Evolutionary conservation across 306 rosid species (phyloP), one percentile per base, ranked within the genome.

Genomic region (Albizia julibrissin): DNA sequence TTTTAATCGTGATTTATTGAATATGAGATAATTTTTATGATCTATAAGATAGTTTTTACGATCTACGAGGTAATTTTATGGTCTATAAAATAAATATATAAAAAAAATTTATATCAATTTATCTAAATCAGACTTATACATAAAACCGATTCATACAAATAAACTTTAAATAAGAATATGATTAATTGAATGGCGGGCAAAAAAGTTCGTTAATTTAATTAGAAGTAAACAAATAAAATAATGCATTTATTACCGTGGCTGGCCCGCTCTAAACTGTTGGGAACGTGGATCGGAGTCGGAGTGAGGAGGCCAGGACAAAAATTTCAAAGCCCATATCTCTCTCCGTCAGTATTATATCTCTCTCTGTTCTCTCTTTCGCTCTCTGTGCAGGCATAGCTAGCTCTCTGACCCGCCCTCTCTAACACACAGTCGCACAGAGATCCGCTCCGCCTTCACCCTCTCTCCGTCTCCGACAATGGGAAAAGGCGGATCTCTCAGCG

Each of bases 401-500:
- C 56, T 43, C 47, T 70, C 56, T 11, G 22, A 3, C 34, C 16
- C 6, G n/a, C 58, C n/a, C 43, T 4, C 14, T 7, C 43, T 4
- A 22, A 16, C 0, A 2, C n/a, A 16, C 43, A 31, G 29, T 5
- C n/a, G n/a, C 67, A 12, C 8, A 61, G 67, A 61, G 33, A 11
- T 11, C 33, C 33, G 27, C 34, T 3, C 29, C 31, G 14, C 65
- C 29, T 5, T 15, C n/a, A 1, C 67, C 5, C 69, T n/a, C 43
- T 65, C 21, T 65, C 50, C 4, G 64, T 12, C 34, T 62, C 49
- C 26, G 11, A 76, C 64, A 85, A 93, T 93, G 97, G 97, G 96
- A 15, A 89, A 88, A 79, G 98, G 90, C 31, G 97, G 94, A 56
- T 82, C 90, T 58, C 84, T 91, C n/a, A 91, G 95, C 75, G 98